Evolutionary conservation across 2,329 filamentous ascomycete genomes (phyloP), one percentile per base, ranked within the genome.

Genomic region (Macroventuria anomochaeta): DNA sequence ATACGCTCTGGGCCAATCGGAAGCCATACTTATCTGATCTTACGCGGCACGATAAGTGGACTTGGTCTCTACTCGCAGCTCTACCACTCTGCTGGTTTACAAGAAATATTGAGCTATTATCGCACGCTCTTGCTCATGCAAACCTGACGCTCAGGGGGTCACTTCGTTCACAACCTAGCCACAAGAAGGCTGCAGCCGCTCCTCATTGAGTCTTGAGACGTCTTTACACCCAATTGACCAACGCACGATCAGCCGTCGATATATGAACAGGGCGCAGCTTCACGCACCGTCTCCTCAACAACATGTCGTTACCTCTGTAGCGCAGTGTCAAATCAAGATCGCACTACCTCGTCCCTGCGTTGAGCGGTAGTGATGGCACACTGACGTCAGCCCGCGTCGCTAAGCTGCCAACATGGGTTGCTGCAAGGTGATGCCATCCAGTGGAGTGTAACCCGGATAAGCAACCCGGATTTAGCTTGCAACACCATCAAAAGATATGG

Each of bases 311-410:
- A 33, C 28, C 28, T 38, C 34, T 29, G 49, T 56, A 56, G 53
- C 53, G 52, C 53, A 39, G 33, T 33, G 25, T 53, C 44, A 49
- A 29, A 49, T 49, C 51, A 42, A 46, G 44, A 50, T 43, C 36
- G 37, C 53, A 56, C 48, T 55, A 52, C 39, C 42, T 40, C 36
- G 53, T 56, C 48, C 52, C 56, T 59, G 56, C 53, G 38, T 53
- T 36, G 17, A 51, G 46, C 52, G 28, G 23, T 40, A 46, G 25
- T 12, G 28, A 32, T 36, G 18, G 32, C 23, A 44, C 20, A 44
- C 53, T 61, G 61, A 63, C 58, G 61, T 63, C 61, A 63, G 40
- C 39, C 31, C 38, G 55, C 61, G 41, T 48, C 42, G 36, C 36
- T 46, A 34, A 21, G 13, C 25, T 31, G 44, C 13, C 41, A 34